These are phyloP conservation scores for Venturia oleaginea DNA, from an alignment of 2,329 filamentous ascomycete species.

Conservation along the genomic window DNA sequence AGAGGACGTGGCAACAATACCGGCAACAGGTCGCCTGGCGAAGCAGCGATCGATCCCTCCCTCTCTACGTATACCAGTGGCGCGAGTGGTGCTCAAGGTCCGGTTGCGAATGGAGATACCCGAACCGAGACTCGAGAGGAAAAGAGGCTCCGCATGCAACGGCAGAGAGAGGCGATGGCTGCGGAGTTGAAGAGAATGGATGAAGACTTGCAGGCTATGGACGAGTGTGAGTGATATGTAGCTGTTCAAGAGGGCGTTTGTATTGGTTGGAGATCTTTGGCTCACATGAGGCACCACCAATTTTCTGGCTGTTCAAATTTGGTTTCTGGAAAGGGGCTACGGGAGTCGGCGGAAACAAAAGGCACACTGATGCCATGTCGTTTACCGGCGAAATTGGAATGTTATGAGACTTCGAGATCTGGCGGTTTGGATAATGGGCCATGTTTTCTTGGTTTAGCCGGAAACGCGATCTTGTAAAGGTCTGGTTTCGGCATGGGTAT, in stretches of 20 bases:
- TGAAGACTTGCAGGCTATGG: slow-evolving; percentile 12
- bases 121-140: slow-evolving; percentile 21
- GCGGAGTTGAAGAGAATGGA: slow-evolving; percentile 26
- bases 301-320: too few relatives aligned
- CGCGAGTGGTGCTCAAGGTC: neutral
- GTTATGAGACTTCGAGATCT: neutral
- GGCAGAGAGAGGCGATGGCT: slow-evolving; percentile 25
- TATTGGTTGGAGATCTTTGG: neutral
- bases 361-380: neutral
- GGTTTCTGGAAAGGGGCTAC: neutral
- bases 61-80: slow-evolving; percentile 4
- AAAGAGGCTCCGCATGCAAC: slow-evolving; percentile 23
- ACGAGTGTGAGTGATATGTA: neutral
- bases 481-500: too few relatives aligned
- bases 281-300: too few relatives aligned
- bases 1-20: neutral
- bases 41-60: slow-evolving; percentile 14
- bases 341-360: neutral
- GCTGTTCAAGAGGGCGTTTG: neutral
- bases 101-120: slow-evolving; percentile 1
- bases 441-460: too few relatives aligned
- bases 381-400: neutral
- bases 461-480: too few relatives aligned
- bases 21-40: neutral
- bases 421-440: neutral